Percentiles rank a stretch among this genome's conserved stretches.
Conservation (phyloP, 2,329 filamentous ascomycete genomes). For the Talaromyces sp. region DNA sequence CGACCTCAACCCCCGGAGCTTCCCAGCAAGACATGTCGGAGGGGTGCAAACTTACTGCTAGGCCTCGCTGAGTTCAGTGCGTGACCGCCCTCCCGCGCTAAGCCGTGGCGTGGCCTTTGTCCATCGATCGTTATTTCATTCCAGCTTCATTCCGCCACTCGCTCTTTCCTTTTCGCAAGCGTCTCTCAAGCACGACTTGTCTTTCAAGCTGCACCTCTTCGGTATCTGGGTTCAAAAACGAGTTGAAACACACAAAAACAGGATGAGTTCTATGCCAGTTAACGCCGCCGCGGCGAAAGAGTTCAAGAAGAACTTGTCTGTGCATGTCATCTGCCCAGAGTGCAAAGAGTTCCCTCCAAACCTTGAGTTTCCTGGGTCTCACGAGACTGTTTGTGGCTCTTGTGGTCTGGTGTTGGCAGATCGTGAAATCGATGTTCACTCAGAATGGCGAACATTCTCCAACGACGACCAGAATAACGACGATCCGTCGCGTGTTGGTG, state of each 20-base stretch:
- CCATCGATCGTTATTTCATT: background rate
- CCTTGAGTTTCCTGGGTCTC: constrained; percentile 85
- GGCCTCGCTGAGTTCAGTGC: constrained; percentile 13
- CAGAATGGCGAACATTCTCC: constrained; percentile 97
- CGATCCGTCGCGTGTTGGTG: constrained; percentile 96
- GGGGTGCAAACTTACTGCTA: constrained; percentile 4
- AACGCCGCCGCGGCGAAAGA: constrained; percentile 31
- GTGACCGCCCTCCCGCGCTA: constrained; percentile 11
- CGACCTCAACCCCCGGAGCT: constrained; percentile 2
- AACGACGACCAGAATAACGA: constrained; percentile 97
- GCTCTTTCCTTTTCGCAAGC: background rate
- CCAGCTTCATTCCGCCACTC: constrained; percentile 2
- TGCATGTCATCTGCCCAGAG: constrained; percentile 79
- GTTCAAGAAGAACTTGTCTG: constrained; percentile 81
- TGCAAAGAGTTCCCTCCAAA: constrained; percentile 91
- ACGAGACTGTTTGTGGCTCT: constrained; percentile 85
- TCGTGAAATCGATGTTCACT: constrained; percentile 89
- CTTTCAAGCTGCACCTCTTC: background rate
- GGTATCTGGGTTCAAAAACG: too few relatives aligned
- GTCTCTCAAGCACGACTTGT: background rate
- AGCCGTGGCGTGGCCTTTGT: constrained; percentile 11
- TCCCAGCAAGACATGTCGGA: constrained; percentile 12
- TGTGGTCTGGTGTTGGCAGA: constrained; percentile 89
- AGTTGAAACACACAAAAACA: background rate
- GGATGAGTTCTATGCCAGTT: constrained; percentile 28